Evolutionary conservation across 768 basidiomycete species (phyloP).

Genomic region (Ramaria rubella): DNA sequence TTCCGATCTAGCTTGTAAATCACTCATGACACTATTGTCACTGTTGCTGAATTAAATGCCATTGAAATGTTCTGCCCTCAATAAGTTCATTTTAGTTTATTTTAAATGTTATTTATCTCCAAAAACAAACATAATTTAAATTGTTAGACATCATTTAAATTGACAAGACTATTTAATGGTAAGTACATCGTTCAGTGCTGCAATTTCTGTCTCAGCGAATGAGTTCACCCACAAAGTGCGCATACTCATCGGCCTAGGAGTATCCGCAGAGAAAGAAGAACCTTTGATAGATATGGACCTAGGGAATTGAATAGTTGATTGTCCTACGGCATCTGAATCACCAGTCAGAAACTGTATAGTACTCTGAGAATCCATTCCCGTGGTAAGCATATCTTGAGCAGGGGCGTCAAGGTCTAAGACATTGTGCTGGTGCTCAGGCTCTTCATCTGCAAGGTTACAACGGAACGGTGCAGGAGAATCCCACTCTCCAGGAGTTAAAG

Average conservation of each 20-base stretch:
- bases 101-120: too few relatives aligned
- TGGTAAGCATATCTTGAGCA: constrained; percentile 37
- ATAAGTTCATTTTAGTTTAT: too few relatives aligned
- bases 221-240: constrained; percentile 62
- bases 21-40: too few relatives aligned
- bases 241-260: constrained; percentile 43
- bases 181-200: too few relatives aligned
- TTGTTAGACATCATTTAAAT: too few relatives aligned
- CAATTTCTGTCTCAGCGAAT: constrained; percentile 63
- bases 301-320: constrained; percentile 70
- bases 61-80: too few relatives aligned
- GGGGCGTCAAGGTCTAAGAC: constrained; percentile 36
- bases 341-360: constrained; percentile 53
- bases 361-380: constrained; percentile 39
- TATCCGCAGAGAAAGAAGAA: constrained; percentile 54
- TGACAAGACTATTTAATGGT: too few relatives aligned
- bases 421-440: constrained; percentile 43
- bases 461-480: constrained; percentile 67
- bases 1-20: too few relatives aligned
- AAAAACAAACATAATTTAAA: too few relatives aligned
- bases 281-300: constrained; percentile 36
- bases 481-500: constrained; percentile 42
- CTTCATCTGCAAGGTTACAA: constrained; percentile 67
- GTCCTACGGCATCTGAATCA: constrained; percentile 46
- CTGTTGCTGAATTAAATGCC: too few relatives aligned